Conservation (phyloP, 177 flowering plant species). For the Vitis hybrid region DNA sequence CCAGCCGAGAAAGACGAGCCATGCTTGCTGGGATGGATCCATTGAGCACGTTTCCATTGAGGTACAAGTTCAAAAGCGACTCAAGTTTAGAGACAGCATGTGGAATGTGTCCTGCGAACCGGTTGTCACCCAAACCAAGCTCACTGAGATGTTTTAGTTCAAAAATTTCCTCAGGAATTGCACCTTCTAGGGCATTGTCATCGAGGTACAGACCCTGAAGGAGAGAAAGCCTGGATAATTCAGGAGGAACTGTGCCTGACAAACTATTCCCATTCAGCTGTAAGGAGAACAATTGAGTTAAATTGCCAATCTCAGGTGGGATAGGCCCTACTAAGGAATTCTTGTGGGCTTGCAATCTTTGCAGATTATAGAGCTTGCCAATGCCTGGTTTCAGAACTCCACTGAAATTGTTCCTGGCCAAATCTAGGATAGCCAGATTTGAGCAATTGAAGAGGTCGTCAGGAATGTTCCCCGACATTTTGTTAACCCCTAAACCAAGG, state of each 20-base stretch:
- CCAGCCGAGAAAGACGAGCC: conserved; percentile 38
- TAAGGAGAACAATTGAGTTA: conserved; percentile 35
- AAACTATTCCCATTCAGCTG: conserved; percentile 37
- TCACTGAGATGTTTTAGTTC: conserved; percentile 47
- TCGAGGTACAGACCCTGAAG: conserved; percentile 64
- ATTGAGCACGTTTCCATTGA: conserved; percentile 57
- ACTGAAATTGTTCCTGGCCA: conserved; percentile 47
- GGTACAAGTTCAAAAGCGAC: conserved; percentile 50
- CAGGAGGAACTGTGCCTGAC: conserved; percentile 60
- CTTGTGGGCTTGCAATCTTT: conserved; percentile 15
- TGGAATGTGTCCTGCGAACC: conserved; percentile 61
- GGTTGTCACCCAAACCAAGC: conserved; percentile 47
- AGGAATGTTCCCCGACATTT: conserved; percentile 57
- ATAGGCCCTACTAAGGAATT: conserved; percentile 57
- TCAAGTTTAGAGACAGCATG: conserved; percentile 48
- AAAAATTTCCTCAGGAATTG: conserved; percentile 50
- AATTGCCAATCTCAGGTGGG: conserved; percentile 62
- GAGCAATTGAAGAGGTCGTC: conserved; percentile 69
- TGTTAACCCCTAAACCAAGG: conserved; percentile 43
- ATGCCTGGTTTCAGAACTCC: conserved; percentile 48
- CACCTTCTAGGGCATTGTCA: conserved; percentile 55
- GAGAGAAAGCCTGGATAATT: conserved; percentile 47
- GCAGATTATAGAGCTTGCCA: conserved; percentile 46
- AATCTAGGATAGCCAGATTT: conserved; percentile 36
- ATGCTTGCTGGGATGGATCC: conserved; percentile 63